Base-by-base conservation (phyloP, 2,329 filamentous ascomycete genomes). In the Trichoderma oligosporum region DNA sequence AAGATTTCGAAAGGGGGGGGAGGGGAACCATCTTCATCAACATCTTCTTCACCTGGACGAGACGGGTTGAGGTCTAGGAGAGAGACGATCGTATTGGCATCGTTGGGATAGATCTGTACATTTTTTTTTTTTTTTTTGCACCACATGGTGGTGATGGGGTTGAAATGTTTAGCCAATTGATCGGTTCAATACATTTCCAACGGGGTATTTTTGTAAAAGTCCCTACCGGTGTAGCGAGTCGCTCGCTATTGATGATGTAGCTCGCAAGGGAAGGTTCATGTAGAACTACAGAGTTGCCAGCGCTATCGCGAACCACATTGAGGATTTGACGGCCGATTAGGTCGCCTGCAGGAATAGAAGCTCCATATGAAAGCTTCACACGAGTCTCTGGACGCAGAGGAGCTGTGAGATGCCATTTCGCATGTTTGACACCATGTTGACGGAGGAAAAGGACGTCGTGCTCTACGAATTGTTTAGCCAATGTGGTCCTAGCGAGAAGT, bases 51-150 rank as follows among this genome's bases (percentile, higher is more conserved):
- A 35, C 65, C 62, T 27, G 73, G 64, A 65, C 73, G 69, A 2
- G 75, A 67, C 27, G 84, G 81, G 68, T 93, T 85, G 42, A 94
- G 77, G 68, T 94, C 89, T 20, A 95, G 79, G 22, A 92, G 76
- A 1, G 84, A 87, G 35, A 91, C 85, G 52, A 94, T 92, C 29
- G 88, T 74, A 62, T 82, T 86, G 16, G 88, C 87, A 71, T 93
- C 89, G 58, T 83, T 80, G 14, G 88, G 84, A 67, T 94, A 94
- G 41, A 75, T 75, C 66, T 70, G 46, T 22, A 14, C 5, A 31
- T 31, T 31, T 31, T 5, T 31, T 31, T 31, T 31, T 31, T 9
- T 18, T 12, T 33, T n/a, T n/a, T n/a, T n/a, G n/a, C n/a, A n/a
- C n/a, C n/a, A n/a, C n/a, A n/a, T n/a, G n/a, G n/a, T n/a, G n/a